Evolutionary conservation across 1,139 yeast genomes (phyloP), one percentile per base, ranked within the genome.

Genomic region (Chernovozyma sophiae-reginae): DNA sequence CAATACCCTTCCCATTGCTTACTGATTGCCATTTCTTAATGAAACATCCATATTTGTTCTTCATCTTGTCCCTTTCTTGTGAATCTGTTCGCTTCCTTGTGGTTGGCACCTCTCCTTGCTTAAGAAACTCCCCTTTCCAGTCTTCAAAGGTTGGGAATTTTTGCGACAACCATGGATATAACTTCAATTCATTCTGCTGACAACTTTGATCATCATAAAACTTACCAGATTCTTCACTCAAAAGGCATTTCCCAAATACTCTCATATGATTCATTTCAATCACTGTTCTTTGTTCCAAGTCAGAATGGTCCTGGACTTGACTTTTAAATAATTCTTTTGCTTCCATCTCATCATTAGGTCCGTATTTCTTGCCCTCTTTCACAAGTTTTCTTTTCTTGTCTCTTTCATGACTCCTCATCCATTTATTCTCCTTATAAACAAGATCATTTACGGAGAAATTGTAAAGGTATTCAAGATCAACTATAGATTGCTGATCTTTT

Each of bases 1-100:
- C 68, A 7, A 66, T 60, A 0, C 72, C 72, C 28, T 44, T 49
- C 0, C 69, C 70, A 25, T 46, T 46, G 28, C 57, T 51, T 24
- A 38, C 43, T 0, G 25, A 16, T 18, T 35, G 34, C 31, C 56
- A 40, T n/a, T 44, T 28, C 11, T 42, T 38, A 10, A 55, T 26
- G 22, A 51, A 41, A 32, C 62, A 55, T 12, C 26, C 13, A 11
- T 37, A 31, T 5, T 30, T 10, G 12, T 6, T 26, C 6, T 13
- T 16, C 25, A n/a, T 11, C n/a, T 23, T 11, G 10, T 17, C 24
- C 15, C 31, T 26, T 23, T 35, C 13, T 19, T 26, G 34, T 13
- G 31, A 30, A 4, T 27, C 32, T 12, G 17, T 14, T 3, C 25
- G 23, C 29, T 33, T 28, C 12, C 26, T 30, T 8, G 31, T 24